Evolutionary conservation across 2,329 filamentous ascomycete species (phyloP), one percentile per base, ranked within the genome.

Genomic region (Fusarium decemcellulare): DNA sequence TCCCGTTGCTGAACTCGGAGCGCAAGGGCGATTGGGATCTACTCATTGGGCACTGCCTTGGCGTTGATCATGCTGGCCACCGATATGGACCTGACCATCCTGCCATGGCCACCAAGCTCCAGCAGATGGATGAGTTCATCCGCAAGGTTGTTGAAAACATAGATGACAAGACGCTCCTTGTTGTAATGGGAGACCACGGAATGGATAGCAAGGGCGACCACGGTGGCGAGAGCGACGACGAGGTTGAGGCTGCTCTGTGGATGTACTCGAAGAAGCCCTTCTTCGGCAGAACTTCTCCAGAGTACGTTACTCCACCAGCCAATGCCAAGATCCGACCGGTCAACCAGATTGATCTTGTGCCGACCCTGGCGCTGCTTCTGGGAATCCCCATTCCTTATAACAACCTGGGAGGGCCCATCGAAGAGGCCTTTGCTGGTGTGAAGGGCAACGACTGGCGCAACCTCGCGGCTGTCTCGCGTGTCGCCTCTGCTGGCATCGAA

Each of bases 131-230:
- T 74, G 82, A 78, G 1, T 91, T 97, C 32, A 85, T 98, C 61
- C 88, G 90, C 44, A 86, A 91, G 29, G 85, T 98, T 57, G 90
- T 93, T 4, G 84, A 87, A 1, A 83, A 84, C 5, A 83, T 99
- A 16, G 95, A 97, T 73, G 92, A 98, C 56, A 84, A 93, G 59
- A 99, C 96, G 0, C 84, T 99, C 23, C 84, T 99, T 37, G 90
- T 99, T 18, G 93, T 99, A 14, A 97, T 99, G 94, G 96, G 96
- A n/a, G 96, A 99, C 78, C 96, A 99, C 77, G 96, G 96, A 11
- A 99, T 99, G 96, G 96, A 99, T 79, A 85, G 88, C 65, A 98
- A 99, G 82, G 96, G 96, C 16, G 96, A 99, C 72, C 96, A 99
- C 76, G 96, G 96, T n/a, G 96, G 96, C 58, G 96, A 99, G 83